Conservation (phyloP, 352 stramenopile species). For the Phytophthora colocasiae region DNA sequence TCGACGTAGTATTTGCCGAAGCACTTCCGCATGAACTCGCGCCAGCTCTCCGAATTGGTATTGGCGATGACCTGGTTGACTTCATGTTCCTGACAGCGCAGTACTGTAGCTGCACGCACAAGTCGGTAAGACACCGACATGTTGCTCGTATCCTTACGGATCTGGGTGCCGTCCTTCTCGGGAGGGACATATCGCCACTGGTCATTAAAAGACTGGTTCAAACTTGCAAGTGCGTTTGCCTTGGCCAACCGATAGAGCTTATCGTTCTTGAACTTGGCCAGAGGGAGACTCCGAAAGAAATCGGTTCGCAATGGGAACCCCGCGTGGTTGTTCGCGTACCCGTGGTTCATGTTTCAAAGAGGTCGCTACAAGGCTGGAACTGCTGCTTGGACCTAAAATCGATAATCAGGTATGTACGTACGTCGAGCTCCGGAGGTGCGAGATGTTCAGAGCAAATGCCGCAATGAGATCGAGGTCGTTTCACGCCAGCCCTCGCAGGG, state of each 20-base stretch:
- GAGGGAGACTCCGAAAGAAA: constrained; percentile 75
- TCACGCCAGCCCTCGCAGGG: constrained; percentile 7
- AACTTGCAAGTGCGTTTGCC: constrained; percentile 58
- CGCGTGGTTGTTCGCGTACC: constrained; percentile 18
- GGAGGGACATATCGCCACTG: constrained; percentile 83
- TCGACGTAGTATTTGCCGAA: constrained; percentile 81
- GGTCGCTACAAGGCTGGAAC: not conserved
- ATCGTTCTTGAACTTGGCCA: constrained; percentile 64
- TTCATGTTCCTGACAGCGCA: constrained; percentile 79
- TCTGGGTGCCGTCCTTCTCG: constrained; percentile 82
- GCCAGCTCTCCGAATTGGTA: constrained; percentile 75
- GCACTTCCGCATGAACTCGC: constrained; percentile 79
- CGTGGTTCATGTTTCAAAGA: constrained; percentile 32
- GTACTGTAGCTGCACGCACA: constrained; percentile 70
- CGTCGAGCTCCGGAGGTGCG: constrained; percentile 8
- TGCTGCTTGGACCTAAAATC: not conserved
- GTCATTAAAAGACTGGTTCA: constrained; percentile 81
- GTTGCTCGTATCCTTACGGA: constrained; percentile 86
- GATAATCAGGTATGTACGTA: constrained; percentile 2
- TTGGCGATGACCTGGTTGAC: constrained; percentile 78
- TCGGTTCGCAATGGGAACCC: constrained; percentile 73
- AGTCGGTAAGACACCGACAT: constrained; percentile 68
- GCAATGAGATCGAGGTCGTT: constrained; percentile 34
- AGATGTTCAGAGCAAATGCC: constrained; percentile 32
- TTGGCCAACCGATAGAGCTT: constrained; percentile 63